Evolutionary conservation across 306 rosid genomes (phyloP), one percentile per base, ranked within the genome.

Genomic region (Aeschynomene evenia): DNA sequence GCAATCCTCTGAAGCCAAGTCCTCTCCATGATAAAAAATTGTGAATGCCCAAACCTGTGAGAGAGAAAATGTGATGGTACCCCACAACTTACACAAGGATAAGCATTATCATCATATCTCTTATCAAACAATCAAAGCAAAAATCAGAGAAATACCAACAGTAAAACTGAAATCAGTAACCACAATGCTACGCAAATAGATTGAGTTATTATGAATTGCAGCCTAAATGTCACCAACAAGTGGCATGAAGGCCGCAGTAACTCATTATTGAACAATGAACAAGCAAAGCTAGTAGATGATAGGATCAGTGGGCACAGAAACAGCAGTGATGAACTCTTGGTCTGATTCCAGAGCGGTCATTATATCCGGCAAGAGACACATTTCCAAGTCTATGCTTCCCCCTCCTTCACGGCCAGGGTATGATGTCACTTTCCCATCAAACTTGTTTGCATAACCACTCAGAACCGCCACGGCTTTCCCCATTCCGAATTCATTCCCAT

Each of bases 401-500:
- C 77, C 91, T 46, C 81, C 83, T 63, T 82, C 87, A 5, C 12
- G 48, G 0, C 94, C 90, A 0, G 74, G 82, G 6, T 77, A 85
- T 0, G 87, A 59, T 8, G 88, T 18, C 50, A 89, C 80, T 19
- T 63, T 75, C 0, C 94, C 90, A 14, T 64, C 75, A 40, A 68
- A 77, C 29, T 88, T 91, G 61, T 83, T 62, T 0, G 80, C 88
- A 36, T 82, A 82, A 0, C 97, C 94, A 43, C 91, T 82, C 0
- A 74, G 63, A 24, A 84, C 65, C 5, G 81, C 82, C 74, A 87
- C 29, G 0, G 89, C 85, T 73, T 85, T 86, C 4, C 94, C 97
- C 94, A 89, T 83, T 40, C 97, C 96, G 51, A 91, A 88, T 31
- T 88, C 87, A 28, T 72, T 81, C 7, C 87, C 88, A 55, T 81